phyloP scores from a whole-genome alignment of 768 basidiomycete genomes.

The Amanita rubescens region DNA sequence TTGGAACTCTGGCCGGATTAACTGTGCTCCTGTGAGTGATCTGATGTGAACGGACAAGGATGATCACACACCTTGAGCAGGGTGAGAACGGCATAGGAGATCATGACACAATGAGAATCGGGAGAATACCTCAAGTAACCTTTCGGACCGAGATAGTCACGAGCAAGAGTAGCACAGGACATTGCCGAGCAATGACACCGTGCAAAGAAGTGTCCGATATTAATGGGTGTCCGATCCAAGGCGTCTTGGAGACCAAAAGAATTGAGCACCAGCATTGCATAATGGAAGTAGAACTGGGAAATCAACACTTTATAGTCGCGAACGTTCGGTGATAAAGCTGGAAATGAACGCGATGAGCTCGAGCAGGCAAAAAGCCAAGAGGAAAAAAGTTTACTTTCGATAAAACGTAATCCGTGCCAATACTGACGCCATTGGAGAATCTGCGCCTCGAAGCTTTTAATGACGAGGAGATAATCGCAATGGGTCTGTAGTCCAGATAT shows the following conservation, averaged over 20 bases:
- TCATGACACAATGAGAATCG: constrained; percentile 87
- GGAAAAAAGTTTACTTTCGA: constrained; percentile 21
- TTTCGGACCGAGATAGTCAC: constrained; percentile 70
- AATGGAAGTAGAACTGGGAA: constrained; percentile 75
- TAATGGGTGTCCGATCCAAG: constrained; percentile 65
- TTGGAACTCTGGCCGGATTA: constrained; percentile 80
- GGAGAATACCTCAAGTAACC: constrained; percentile 80
- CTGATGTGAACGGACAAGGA: background rate
- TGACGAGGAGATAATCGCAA: constrained; percentile 78
- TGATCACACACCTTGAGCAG: constrained; percentile 68
- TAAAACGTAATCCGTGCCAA: constrained; percentile 36
- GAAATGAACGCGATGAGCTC: background rate
- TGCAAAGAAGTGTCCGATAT: constrained; percentile 80
- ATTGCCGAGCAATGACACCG: constrained; percentile 69
- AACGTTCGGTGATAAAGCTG: constrained; percentile 20
- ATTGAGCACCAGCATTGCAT: constrained; percentile 82
- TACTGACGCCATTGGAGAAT: constrained; percentile 50
- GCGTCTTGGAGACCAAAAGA: constrained; percentile 97
- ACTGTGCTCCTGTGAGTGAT: constrained; percentile 31
- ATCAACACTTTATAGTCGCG: constrained; percentile 43
- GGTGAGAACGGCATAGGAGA: constrained; percentile 88
- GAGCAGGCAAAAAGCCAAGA: background rate
- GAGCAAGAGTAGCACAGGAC: constrained; percentile 61
- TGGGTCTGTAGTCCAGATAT: constrained; percentile 78
- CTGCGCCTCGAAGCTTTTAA: constrained; percentile 81